Conservation (phyloP, 1,284 basidiomycete genomes). For the Tilletia horrida region DNA sequence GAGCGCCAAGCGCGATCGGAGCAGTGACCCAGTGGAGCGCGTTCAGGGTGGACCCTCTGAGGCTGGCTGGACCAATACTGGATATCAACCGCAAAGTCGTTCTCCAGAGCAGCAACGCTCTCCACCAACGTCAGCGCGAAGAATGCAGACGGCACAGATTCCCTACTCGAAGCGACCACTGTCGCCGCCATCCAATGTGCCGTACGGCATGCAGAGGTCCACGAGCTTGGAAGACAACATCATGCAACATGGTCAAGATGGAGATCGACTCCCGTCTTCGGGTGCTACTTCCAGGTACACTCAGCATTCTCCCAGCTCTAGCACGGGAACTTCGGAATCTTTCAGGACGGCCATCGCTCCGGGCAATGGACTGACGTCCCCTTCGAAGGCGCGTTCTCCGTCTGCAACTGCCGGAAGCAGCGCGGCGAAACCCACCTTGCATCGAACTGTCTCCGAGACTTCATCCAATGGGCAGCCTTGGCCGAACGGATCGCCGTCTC, state of each 20-base stretch:
- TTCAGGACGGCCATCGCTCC: background rate
- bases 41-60: background rate
- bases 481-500: no score
- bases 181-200: background rate
- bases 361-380: background rate
- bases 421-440: no score
- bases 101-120: slow-evolving; percentile 7
- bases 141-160: background rate
- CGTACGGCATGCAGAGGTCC: slow-evolving; percentile 4
- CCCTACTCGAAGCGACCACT: background rate
- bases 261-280: background rate
- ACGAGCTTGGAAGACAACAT: slow-evolving; percentile 8
- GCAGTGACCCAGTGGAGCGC: slow-evolving; percentile 14
- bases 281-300: background rate
- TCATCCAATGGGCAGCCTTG: no score
- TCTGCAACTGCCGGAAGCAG: no score
- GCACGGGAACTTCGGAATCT: slow-evolving; percentile 1
- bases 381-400: no score
- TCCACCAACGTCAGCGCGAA: background rate
- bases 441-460: no score
- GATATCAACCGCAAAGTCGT: background rate
- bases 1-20: background rate
- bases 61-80: background rate
- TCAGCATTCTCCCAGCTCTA: background rate
- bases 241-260: background rate